Percentiles rank a stretch among this genome's conserved stretches.
phyloP scores from a whole-genome alignment of 208 protist species.

The Trypanosoma platydactyli region DNA sequence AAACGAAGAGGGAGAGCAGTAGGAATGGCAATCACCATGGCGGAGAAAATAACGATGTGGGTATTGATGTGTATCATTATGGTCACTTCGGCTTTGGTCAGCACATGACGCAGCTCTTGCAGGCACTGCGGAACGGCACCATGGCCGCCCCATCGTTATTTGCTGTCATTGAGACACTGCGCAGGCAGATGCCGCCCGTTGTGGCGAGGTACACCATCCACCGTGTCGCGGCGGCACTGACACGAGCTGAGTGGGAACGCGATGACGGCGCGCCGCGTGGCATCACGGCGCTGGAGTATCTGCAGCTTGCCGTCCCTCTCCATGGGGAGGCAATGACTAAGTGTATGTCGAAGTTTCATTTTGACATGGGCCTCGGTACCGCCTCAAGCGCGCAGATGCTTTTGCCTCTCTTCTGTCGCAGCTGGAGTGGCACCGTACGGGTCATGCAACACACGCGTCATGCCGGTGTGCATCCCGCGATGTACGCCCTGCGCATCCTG shows the following conservation, averaged over 20 bases:
- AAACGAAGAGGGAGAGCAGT: no score
- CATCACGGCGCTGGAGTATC: constrained; percentile 5
- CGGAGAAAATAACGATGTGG: constrained; percentile 9
- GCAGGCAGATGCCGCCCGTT: constrained; percentile 7
- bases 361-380: constrained; percentile 34
- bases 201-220: constrained; percentile 16
- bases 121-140: constrained; percentile 3
- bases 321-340: not conserved
- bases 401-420: constrained; percentile 40
- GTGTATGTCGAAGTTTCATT: constrained; percentile 16
- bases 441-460: constrained; percentile 48
- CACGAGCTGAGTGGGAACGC: constrained; percentile 7
- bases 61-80: not conserved
- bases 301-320: not conserved
- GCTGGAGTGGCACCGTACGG: constrained; percentile 25
- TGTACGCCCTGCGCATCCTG: constrained; percentile 27
- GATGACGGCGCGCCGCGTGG: not conserved
- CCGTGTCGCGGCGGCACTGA: constrained; percentile 9
- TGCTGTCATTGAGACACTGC: constrained; percentile 6
- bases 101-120: constrained; percentile 1
- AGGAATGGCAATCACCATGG: no score
- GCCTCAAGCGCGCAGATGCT: constrained; percentile 35
- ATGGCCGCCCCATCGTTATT: not conserved
- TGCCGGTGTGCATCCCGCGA: constrained; percentile 17
- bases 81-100: constrained; percentile 6